These are phyloP conservation scores for Rhododendron williamsianum DNA, from an alignment of 148 eudicot species.

Conservation along the genomic window DNA sequence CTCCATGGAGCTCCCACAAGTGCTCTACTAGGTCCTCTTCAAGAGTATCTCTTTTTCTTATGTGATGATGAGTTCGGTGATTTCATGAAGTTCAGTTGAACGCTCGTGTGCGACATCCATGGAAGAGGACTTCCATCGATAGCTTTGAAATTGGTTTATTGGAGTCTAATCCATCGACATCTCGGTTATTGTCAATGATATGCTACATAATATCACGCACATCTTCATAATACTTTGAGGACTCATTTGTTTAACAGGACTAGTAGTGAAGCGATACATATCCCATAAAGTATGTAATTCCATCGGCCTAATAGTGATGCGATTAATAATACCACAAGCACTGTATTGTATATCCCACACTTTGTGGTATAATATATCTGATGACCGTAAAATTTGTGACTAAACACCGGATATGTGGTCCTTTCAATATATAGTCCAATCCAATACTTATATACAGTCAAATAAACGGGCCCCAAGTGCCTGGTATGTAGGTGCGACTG, in stretches of 20 bases:
- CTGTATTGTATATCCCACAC: not conserved
- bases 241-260: not conserved
- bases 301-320: not conserved
- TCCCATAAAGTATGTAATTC: not conserved
- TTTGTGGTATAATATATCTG: not conserved
- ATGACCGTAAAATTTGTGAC: not conserved
- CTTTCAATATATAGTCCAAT: too few relatives aligned
- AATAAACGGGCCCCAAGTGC: not conserved
- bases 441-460: not conserved
- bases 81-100: not conserved
- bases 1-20: not conserved
- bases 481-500: not conserved
- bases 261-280: not conserved
- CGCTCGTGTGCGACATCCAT: not conserved
- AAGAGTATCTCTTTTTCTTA: not conserved
- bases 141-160: not conserved
- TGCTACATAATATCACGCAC: not conserved
- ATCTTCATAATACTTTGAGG: not conserved
- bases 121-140: not conserved
- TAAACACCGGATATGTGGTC: not conserved
- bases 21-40: not conserved
- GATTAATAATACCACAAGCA: too few relatives aligned
- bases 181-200: not conserved
- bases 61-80: not conserved
- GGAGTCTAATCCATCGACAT: not conserved